Evolutionary conservation across 2,329 filamentous ascomycete species (phyloP).

Genomic region (Fusarium sp.): DNA sequence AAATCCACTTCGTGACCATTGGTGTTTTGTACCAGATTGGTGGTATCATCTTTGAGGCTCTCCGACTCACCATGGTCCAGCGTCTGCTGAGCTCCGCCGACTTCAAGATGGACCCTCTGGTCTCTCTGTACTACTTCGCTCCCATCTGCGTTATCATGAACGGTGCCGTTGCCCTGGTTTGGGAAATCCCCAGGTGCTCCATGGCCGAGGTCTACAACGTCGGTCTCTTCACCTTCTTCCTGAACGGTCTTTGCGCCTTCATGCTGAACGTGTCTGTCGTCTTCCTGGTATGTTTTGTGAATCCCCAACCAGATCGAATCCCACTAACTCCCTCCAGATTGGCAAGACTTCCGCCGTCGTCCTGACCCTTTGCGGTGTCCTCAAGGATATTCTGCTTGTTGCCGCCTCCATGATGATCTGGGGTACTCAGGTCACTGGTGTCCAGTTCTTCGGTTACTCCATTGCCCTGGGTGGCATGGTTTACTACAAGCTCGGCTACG

Average conservation of each 20-base stretch:
- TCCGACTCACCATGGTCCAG: slow-evolving; percentile 85
- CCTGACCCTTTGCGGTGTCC: slow-evolving; percentile 84
- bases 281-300: slow-evolving; percentile 70
- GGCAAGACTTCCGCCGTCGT: slow-evolving; percentile 87
- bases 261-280: slow-evolving; percentile 85
- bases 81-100: slow-evolving; percentile 80
- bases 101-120: slow-evolving; percentile 91
- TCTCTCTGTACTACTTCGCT: slow-evolving; percentile 90
- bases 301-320: neutral
- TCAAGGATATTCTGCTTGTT: slow-evolving; percentile 88
- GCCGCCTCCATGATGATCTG: slow-evolving; percentile 81
- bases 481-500: slow-evolving; percentile 85
- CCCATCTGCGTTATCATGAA: slow-evolving; percentile 86
- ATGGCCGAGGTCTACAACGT: slow-evolving; percentile 76
- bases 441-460: slow-evolving; percentile 85
- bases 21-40: slow-evolving; percentile 81
- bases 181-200: slow-evolving; percentile 74
- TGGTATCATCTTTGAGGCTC: slow-evolving; percentile 81
- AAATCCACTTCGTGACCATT: slow-evolving; percentile 88
- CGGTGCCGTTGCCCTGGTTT: slow-evolving; percentile 73
- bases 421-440: slow-evolving; percentile 73
- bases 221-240: slow-evolving; percentile 73
- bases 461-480: slow-evolving; percentile 78
- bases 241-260: slow-evolving; percentile 81
- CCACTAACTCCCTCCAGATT: slow-evolving; percentile 65